phyloP scores from a whole-genome alignment of 441 rosid genomes.

The Brassica hybrid region DNA sequence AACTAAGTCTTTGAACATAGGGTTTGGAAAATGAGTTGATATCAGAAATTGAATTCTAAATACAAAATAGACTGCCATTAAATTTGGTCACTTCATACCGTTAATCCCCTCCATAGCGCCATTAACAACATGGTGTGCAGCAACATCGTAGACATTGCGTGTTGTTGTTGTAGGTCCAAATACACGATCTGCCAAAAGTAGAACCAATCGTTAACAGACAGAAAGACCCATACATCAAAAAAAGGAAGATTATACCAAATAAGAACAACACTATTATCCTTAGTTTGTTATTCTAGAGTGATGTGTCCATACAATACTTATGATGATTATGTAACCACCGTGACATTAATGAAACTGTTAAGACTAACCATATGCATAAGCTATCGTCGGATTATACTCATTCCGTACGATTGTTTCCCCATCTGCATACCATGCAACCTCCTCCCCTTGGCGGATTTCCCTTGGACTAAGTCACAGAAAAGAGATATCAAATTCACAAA shows the following conservation, averaged over 20 bases:
- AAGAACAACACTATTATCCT: too few species aligned
- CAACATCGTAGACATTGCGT: constrained; percentile 96
- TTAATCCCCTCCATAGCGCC: constrained; percentile 99
- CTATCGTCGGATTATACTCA: constrained; percentile 84
- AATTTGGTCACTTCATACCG: constrained; percentile 52
- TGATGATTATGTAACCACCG: background rate
- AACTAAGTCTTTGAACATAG: constrained; percentile 16
- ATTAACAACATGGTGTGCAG: constrained; percentile 93
- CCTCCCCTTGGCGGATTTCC: constrained; percentile 98
- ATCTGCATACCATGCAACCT: constrained; percentile 99
- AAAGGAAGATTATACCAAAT: too few species aligned
- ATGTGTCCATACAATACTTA: too few species aligned
- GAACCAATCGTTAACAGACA: constrained; percentile 29
- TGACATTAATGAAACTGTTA: constrained; percentile 10
- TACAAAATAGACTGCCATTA: constrained; percentile 13
- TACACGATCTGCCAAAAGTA: constrained; percentile 74
- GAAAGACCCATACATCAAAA: constrained; percentile 16
- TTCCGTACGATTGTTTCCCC: constrained; percentile 93
- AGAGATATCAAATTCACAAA: constrained; percentile 24
- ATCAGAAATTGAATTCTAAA: constrained; percentile 15
- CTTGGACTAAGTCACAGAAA: constrained; percentile 68
- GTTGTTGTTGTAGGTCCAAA: constrained; percentile 99
- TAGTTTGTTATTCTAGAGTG: too few species aligned
- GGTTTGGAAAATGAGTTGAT: background rate
- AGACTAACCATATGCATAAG: constrained; percentile 93